A percentile compares a stretch with the other conserved stretches of the same genome.
phyloP scores from a whole-genome alignment of 1,284 basidiomycete species.

The Kwoniella shivajii region DNA sequence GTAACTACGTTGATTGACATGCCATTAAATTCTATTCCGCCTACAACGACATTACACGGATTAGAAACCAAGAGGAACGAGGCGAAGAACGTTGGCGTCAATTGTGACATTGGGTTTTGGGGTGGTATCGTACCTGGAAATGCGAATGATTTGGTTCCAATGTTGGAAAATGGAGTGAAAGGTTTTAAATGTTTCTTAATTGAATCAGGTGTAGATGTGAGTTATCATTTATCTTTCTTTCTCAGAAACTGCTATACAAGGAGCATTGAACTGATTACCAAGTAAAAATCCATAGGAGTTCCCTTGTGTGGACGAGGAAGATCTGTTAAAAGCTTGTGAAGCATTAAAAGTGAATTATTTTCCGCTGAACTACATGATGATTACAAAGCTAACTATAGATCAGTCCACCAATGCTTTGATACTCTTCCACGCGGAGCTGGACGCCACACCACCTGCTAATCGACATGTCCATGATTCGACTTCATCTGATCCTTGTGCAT shows the following conservation, averaged over 20 bases:
- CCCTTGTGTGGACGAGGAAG: constrained; percentile 73
- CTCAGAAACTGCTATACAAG: not conserved
- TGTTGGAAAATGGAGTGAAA: constrained; percentile 76
- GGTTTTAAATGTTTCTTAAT: constrained; percentile 96
- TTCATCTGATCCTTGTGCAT: constrained; percentile 49
- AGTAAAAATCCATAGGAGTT: constrained; percentile 70
- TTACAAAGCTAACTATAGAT: not conserved
- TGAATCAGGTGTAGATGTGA: constrained; percentile 85
- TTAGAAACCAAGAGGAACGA: constrained; percentile 69
- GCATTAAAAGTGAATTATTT: constrained; percentile 64
- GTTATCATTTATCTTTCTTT: constrained; percentile 22
- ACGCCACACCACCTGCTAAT: constrained; percentile 27
- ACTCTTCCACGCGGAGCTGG: constrained; percentile 89
- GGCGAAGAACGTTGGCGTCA: constrained; percentile 57
- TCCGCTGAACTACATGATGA: not conserved
- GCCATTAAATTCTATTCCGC: constrained; percentile 93
- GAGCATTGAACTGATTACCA: not conserved
- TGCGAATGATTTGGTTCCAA: constrained; percentile 58
- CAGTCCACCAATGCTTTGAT: constrained; percentile 70
- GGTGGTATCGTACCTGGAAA: constrained; percentile 90
- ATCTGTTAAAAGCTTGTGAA: constrained; percentile 71
- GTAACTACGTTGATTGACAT: constrained; percentile 91
- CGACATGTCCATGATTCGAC: not conserved
- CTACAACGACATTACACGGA: constrained; percentile 79
- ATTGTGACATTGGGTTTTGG: constrained; percentile 90